Evolutionary conservation across 2,329 filamentous ascomycete genomes (phyloP).

Genomic region (Claviceps paspali): DNA sequence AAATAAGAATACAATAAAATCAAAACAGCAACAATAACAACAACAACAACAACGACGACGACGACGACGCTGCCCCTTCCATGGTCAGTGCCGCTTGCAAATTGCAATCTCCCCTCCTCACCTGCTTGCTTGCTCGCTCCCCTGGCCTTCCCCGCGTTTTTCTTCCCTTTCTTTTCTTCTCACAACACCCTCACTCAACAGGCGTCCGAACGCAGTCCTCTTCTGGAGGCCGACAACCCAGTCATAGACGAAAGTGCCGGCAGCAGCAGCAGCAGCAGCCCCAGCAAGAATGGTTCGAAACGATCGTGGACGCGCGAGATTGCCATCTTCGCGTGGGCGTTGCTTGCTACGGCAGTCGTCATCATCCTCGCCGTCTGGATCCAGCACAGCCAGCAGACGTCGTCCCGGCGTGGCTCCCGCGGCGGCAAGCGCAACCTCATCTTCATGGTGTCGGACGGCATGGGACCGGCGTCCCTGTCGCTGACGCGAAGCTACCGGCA

Average conservation of each 20-base stretch:
- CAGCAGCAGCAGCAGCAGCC: conserved; percentile 72
- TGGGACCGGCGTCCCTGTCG: conserved; percentile 84
- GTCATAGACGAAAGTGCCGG: conserved; percentile 18
- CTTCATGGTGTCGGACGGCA: conserved; percentile 98
- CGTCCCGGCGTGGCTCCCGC: conserved; percentile 18
- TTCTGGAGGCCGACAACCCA: neutral
- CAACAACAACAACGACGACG: too few species aligned
- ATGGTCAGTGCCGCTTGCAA: neutral
- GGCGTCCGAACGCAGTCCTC: conserved; percentile 5
- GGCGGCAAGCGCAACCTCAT: conserved; percentile 76
- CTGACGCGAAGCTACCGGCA: conserved; percentile 81
- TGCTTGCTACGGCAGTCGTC: conserved; percentile 4
- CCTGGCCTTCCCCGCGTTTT: neutral
- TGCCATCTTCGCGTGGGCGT: conserved; percentile 5
- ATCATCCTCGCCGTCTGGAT: conserved; percentile 35
- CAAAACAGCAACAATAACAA: too few species aligned
- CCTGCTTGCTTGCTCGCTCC: neutral
- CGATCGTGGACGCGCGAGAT: conserved; percentile 5
- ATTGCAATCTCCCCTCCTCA: neutral
- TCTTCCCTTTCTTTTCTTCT: too few species aligned
- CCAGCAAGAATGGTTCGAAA: conserved; percentile 56
- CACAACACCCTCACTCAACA: neutral
- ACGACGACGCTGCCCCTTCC: too few species aligned
- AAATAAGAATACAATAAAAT: too few species aligned
- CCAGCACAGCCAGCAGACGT: conserved; percentile 50